Base-by-base conservation (phyloP, 2,329 filamentous ascomycete genomes). In the Cladosporium sp. region DNA sequence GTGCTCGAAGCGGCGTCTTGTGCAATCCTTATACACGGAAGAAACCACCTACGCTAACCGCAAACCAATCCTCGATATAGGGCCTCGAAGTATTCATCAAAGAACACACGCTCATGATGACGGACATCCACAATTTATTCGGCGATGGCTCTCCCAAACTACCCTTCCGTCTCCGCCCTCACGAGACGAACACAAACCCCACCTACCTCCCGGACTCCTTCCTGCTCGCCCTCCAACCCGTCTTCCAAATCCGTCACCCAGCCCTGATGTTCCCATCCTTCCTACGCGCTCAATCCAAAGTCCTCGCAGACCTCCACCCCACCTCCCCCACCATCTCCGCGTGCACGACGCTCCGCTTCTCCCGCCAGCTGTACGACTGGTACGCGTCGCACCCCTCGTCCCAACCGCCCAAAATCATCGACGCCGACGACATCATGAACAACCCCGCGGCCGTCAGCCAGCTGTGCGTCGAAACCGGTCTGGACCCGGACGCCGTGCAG, bases 181-280 rank as follows among this genome's bases (percentile, higher is more conserved):
- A 19, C 2, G 22, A 12, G 9, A n/a, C 18, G 22, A n/a, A 50
- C 50, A 32, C 43, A n/a, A 56, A 55, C 39, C 52, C 47, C 4
- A 56, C 47, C n/a, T 34, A 36, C 8, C 44, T 59, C 6, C 51
- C 57, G 5, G 56, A 58, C 24, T 44, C 38, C 22, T 32, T 59
- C 30, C 43, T 58, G 22, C 39, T 47, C 15, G 47, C 43, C n/a
- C 39, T 53, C 43, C 50, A 47, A 8, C 57, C 56, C 7, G 45
- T 54, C 32, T 43, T 58, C 27, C 51, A 58, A 17, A 55, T 58
- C 38, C 43, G 57, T 1, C 56, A 58, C 29, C 57, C 57, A 11
- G 57, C 54, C n/a, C 19, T 56, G n/a, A 48, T 52, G 44, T 47
- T 56, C n/a, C 57, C 56, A 7, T 58, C 57, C 2, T 51, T 50